These are phyloP conservation scores for Rubia peregrina DNA, from an alignment of 305 asterid species.

Conservation along the genomic window DNA sequence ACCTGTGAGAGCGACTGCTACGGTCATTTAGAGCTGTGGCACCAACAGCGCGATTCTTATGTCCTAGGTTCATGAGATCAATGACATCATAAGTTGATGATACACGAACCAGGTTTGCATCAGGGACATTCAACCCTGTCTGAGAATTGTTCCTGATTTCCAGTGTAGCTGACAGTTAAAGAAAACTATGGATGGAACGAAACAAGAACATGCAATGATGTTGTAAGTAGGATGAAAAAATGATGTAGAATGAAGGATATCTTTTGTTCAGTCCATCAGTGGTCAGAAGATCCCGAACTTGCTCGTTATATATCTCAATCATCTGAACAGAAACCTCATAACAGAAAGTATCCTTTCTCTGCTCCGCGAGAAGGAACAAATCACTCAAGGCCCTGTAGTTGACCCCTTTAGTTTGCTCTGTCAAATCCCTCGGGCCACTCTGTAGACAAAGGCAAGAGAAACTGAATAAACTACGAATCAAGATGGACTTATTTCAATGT, in stretches of 20 bases:
- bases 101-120: conserved; percentile 39
- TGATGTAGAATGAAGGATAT: conserved; percentile 55
- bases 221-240: conserved; percentile 5
- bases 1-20: conserved; percentile 80
- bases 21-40: conserved; percentile 49
- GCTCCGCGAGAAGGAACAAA: conserved; percentile 73
- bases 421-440: conserved; percentile 87
- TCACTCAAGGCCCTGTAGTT: conserved; percentile 90
- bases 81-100: conserved; percentile 33
- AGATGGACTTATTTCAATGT: conserved; percentile 1
- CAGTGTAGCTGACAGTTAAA: conserved; percentile 56
- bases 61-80: conserved; percentile 39
- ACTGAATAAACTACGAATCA: conserved; percentile 10
- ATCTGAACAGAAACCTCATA: conserved; percentile 92
- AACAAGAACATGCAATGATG: conserved; percentile 7
- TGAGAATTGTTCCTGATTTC: conserved; percentile 91
- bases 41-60: conserved; percentile 38
- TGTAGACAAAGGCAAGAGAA: conserved; percentile 31
- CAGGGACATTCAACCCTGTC: conserved; percentile 85
- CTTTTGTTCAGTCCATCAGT: conserved; percentile 78
- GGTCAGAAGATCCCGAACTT: conserved; percentile 89
- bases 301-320: conserved; percentile 98
- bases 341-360: conserved; percentile 65
- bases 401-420: conserved; percentile 74
- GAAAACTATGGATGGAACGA: conserved; percentile 20